phyloP scores from a whole-genome alignment of 2,329 filamentous ascomycete genomes.

The Stagonosporopsis rhizophila region DNA sequence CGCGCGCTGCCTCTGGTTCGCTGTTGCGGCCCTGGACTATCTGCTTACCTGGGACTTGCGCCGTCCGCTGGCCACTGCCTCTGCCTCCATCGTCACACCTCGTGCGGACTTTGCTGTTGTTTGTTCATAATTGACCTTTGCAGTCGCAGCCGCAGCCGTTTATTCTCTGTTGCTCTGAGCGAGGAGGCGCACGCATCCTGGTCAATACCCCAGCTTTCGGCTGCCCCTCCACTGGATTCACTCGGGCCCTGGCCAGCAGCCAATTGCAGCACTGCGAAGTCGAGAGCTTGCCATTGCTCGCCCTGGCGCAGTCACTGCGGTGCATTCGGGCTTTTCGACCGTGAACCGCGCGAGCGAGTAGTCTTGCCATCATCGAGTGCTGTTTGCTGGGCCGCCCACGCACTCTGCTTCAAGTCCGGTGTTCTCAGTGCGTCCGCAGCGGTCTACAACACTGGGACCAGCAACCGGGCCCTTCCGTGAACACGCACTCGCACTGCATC shows the following conservation, averaged over 20 bases:
- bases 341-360: constrained; percentile 25
- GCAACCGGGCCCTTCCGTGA: constrained; percentile 25
- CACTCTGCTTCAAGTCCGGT: constrained; percentile 11
- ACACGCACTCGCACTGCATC: constrained; percentile 20
- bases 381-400: constrained; percentile 10
- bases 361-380: constrained; percentile 7
- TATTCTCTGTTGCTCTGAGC: not conserved
- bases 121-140: not conserved
- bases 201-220: constrained; percentile 22
- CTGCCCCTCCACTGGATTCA: constrained; percentile 23
- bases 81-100: constrained; percentile 17
- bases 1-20: constrained; percentile 35
- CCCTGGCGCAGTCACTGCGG: constrained; percentile 38
- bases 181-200: constrained; percentile 9
- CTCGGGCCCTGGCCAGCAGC: constrained; percentile 14
- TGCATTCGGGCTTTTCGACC: constrained; percentile 27
- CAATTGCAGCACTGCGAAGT: constrained; percentile 33
- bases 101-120: constrained; percentile 9
- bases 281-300: constrained; percentile 34
- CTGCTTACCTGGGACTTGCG: constrained; percentile 21
- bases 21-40: constrained; percentile 30
- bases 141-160: not conserved
- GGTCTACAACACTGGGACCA: constrained; percentile 16
- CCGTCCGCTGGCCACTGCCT: constrained; percentile 25
- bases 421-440: constrained; percentile 16